A percentile compares a stretch with the other conserved stretches of the same genome.
phyloP scores from a whole-genome alignment of 164 flowering plant species.

The Paratinospora sagittata region DNA sequence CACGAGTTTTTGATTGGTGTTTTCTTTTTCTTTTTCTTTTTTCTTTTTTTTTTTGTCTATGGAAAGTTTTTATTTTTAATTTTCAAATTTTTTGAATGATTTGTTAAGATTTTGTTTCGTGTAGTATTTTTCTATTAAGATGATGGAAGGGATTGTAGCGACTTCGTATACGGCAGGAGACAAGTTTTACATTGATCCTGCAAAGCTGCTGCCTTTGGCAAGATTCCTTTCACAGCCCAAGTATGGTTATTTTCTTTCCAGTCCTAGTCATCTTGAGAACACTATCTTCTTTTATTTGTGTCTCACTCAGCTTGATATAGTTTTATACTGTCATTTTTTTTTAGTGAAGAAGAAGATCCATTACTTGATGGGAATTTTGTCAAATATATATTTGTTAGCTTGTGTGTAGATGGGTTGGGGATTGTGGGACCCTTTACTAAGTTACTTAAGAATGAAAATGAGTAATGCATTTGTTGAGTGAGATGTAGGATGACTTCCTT shows the following conservation, averaged over 20 bases:
- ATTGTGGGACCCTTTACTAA: neutral
- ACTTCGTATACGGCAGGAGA: constrained; percentile 76
- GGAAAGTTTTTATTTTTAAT: neutral
- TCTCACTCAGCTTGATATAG: neutral
- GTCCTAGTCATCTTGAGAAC: neutral
- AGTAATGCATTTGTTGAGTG: neutral
- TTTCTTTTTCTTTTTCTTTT: no score
- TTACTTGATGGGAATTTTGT: neutral
- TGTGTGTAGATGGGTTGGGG: neutral
- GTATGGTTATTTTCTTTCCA: constrained; percentile 34
- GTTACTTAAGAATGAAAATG: neutral
- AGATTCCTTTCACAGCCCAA: constrained; percentile 96
- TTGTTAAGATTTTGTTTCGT: constrained; percentile 7
- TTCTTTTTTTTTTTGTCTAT: no score
- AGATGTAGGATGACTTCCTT: neutral
- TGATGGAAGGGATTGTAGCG: constrained; percentile 96
- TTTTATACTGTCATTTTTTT: no score
- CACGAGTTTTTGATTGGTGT: neutral
- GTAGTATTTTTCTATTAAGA: constrained; percentile 80
- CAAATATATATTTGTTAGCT: neutral
- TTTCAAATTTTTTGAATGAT: neutral
- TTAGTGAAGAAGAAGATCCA: no score
- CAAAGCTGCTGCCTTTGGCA: constrained; percentile 80
- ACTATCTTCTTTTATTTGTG: neutral
- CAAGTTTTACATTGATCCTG: constrained; percentile 89